Evolutionary conservation across 2,329 filamentous ascomycete genomes (phyloP).

Genomic region (Zymoseptoria brevis): DNA sequence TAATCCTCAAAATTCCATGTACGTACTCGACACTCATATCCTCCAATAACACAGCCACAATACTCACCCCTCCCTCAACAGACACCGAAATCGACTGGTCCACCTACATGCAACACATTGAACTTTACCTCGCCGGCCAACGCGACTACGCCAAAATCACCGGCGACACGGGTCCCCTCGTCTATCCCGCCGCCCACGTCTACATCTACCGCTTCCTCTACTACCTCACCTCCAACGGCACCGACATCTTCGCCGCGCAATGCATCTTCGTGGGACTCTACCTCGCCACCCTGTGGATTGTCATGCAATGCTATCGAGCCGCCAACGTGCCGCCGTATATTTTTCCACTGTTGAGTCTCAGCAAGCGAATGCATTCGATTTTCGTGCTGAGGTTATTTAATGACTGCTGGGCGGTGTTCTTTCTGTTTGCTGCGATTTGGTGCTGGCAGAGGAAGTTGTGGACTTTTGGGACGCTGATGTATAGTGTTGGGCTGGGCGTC

Average conservation of each 20-base stretch:
- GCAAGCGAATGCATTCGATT: constrained; percentile 88
- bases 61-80: constrained; percentile 26
- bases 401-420: constrained; percentile 79
- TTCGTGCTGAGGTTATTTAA: constrained; percentile 93
- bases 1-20: constrained; percentile 83
- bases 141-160: constrained; percentile 79
- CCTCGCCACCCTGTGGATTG: constrained; percentile 63
- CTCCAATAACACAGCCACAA: no score
- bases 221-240: constrained; percentile 65
- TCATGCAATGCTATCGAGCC: constrained; percentile 72
- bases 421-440: constrained; percentile 74
- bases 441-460: constrained; percentile 67
- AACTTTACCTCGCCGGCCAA: constrained; percentile 72
- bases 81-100: constrained; percentile 98
- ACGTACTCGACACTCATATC: constrained; percentile 30
- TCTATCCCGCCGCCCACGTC: constrained; percentile 91
- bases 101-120: constrained; percentile 92
- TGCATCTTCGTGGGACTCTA: constrained; percentile 75
- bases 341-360: constrained; percentile 75
- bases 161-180: constrained; percentile 83
- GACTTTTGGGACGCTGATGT: constrained; percentile 64
- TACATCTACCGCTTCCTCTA: constrained; percentile 82
- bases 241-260: constrained; percentile 72
- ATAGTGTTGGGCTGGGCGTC: constrained; percentile 73
- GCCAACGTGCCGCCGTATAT: constrained; percentile 80